Percentiles rank a stretch among this genome's conserved stretches.
phyloP scores from a whole-genome alignment of 2,329 filamentous ascomycete species.

The Parastagonospora nodorum region DNA sequence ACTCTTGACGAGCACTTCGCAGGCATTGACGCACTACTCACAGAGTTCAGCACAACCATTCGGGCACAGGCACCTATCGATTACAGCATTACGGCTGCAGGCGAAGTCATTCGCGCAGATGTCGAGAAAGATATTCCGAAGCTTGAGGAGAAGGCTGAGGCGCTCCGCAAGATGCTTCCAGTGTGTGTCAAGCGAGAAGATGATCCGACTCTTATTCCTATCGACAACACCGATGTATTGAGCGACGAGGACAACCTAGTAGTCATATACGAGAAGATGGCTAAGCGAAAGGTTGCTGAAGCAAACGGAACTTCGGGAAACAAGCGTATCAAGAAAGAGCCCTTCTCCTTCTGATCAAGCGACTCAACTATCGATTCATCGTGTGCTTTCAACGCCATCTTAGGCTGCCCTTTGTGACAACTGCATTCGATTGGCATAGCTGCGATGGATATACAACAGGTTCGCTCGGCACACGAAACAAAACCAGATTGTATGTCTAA shows the following conservation, averaged over 20 bases:
- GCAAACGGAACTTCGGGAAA: not conserved
- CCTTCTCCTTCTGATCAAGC: not conserved
- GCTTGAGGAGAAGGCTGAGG: not conserved
- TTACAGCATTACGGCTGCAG: not conserved
- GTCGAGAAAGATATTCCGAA: not conserved
- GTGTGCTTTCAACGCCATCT: too few species aligned
- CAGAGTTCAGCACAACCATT: not conserved
- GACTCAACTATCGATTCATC: too few species aligned
- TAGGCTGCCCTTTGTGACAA: too few species aligned
- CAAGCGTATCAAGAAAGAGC: not conserved
- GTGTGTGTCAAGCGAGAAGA: not conserved
- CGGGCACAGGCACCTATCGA: not conserved
- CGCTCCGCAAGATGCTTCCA: not conserved
- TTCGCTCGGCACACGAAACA: too few species aligned
- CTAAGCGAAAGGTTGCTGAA: not conserved
- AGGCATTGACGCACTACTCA: not conserved
- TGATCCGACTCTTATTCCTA: not conserved
- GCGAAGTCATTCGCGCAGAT: not conserved
- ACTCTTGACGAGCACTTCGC: not conserved
- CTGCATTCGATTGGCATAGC: too few species aligned
- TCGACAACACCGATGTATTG: not conserved
- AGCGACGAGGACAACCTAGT: not conserved
- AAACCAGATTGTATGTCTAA: too few species aligned
- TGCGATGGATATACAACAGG: too few species aligned
- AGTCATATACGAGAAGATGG: not conserved